phyloP scores from a whole-genome alignment of 164 flowering plant species.

The Vitis amurensis region DNA sequence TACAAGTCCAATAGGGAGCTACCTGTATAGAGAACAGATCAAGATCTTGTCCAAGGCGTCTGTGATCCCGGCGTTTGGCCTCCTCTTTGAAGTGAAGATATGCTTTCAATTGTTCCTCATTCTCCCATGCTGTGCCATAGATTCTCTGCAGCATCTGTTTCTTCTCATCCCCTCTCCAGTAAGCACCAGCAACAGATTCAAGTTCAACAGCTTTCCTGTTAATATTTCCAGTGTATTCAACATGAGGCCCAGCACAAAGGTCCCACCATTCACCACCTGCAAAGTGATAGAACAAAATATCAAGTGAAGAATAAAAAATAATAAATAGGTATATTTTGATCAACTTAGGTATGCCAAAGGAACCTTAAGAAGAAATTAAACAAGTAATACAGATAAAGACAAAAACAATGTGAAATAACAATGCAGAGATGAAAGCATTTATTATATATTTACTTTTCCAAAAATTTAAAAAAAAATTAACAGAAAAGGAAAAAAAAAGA shows the following conservation, averaged over 20 bases:
- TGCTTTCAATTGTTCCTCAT: slow-evolving; percentile 84
- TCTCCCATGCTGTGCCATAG: slow-evolving; percentile 98
- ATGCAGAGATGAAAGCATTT: neutral
- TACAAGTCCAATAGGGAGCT: neutral
- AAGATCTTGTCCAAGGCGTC: slow-evolving; percentile 92
- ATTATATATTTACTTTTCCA: neutral
- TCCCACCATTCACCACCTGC: slow-evolving; percentile 99
- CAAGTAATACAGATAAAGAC: neutral
- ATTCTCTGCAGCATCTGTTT: slow-evolving; percentile 94
- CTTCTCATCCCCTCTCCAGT: slow-evolving; percentile 95
- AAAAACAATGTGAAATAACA: too few relatives aligned
- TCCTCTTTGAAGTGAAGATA: slow-evolving; percentile 89
- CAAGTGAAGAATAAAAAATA: neutral
- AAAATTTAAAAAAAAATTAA: too few relatives aligned
- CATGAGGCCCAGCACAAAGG: slow-evolving; percentile 98
- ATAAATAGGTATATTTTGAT: neutral
- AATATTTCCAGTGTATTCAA: slow-evolving; percentile 86
- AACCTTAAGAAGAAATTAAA: neutral
- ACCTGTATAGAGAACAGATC: slow-evolving; percentile 97
- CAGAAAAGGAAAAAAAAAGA: too few relatives aligned
- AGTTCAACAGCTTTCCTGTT: slow-evolving; percentile 84
- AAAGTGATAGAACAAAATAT: neutral
- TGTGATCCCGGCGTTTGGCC: slow-evolving; percentile 92
- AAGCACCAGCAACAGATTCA: slow-evolving; percentile 97
- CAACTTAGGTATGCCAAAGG: neutral